phyloP scores from a whole-genome alignment of 306 rosid genomes.

The Alnus rubra region DNA sequence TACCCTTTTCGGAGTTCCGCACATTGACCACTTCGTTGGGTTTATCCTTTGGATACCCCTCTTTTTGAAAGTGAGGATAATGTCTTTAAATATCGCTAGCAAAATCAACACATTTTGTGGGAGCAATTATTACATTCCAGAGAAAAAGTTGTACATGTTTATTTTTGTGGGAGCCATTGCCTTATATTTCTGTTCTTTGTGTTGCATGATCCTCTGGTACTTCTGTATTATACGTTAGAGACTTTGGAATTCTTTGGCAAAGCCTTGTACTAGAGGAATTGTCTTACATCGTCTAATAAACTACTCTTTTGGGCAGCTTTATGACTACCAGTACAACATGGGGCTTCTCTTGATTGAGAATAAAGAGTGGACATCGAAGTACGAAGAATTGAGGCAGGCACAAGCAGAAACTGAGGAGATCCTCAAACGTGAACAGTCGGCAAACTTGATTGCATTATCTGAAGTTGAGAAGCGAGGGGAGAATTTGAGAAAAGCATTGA shows the following conservation, averaged over 20 bases:
- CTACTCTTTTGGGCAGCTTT: constrained; percentile 51
- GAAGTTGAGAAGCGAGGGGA: constrained; percentile 77
- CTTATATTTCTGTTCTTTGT: neutral
- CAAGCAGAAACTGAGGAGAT: constrained; percentile 77
- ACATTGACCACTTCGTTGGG: neutral
- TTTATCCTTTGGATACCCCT: neutral
- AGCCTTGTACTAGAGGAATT: neutral
- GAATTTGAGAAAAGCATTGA: constrained; percentile 60
- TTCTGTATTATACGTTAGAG: neutral
- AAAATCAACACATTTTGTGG: neutral
- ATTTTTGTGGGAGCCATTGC: no score
- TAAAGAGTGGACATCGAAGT: constrained; percentile 67
- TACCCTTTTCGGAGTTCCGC: neutral
- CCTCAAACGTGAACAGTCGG: constrained; percentile 74
- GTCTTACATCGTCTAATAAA: neutral
- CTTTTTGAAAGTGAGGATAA: neutral
- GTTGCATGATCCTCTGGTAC: neutral
- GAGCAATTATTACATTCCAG: neutral
- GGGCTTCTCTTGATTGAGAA: constrained; percentile 90
- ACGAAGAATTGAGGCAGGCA: constrained; percentile 56
- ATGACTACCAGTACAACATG: constrained; percentile 87
- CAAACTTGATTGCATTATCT: constrained; percentile 69
- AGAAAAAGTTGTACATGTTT: no score
- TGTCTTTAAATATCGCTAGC: neutral
- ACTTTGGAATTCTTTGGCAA: neutral